Percentiles rank a stretch among this genome's conserved stretches.
phyloP scores from a whole-genome alignment of 257 asterid genomes.

The Lantana camara region DNA sequence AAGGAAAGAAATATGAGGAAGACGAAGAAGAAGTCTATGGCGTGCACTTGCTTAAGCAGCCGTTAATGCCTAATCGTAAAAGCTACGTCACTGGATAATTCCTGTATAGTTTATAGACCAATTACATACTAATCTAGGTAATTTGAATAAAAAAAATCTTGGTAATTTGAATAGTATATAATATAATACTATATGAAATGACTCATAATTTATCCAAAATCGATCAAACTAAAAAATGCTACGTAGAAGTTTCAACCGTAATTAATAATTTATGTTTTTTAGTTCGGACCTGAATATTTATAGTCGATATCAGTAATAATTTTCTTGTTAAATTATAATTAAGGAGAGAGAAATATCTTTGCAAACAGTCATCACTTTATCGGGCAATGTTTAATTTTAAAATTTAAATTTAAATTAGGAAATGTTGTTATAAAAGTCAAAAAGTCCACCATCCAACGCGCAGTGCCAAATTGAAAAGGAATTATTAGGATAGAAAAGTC shows the following conservation, averaged over 20 bases:
- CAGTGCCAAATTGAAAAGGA: conserved; percentile 28
- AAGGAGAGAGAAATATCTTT: background rate
- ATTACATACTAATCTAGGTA: background rate
- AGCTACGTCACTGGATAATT: background rate
- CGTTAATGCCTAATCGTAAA: conserved; percentile 8
- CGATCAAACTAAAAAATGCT: no score
- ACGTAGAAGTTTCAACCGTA: no score
- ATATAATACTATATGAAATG: background rate
- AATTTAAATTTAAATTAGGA: no score
- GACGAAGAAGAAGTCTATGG: background rate
- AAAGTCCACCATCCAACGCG: conserved; percentile 39
- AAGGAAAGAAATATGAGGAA: background rate
- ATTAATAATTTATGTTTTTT: no score
- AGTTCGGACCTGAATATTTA: no score
- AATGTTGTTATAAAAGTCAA: conserved; percentile 34
- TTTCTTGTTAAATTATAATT: no score
- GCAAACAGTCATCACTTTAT: background rate
- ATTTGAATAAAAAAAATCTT: background rate
- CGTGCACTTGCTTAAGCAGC: conserved; percentile 9
- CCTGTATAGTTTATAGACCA: background rate
- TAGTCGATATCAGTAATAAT: no score
- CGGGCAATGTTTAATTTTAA: background rate
- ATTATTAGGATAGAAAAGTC: conserved; percentile 27
- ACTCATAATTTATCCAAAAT: background rate
- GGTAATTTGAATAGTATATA: no score